Base-by-base conservation (phyloP, 2,329 filamentous ascomycete species). In the Tolypocladium album region DNA sequence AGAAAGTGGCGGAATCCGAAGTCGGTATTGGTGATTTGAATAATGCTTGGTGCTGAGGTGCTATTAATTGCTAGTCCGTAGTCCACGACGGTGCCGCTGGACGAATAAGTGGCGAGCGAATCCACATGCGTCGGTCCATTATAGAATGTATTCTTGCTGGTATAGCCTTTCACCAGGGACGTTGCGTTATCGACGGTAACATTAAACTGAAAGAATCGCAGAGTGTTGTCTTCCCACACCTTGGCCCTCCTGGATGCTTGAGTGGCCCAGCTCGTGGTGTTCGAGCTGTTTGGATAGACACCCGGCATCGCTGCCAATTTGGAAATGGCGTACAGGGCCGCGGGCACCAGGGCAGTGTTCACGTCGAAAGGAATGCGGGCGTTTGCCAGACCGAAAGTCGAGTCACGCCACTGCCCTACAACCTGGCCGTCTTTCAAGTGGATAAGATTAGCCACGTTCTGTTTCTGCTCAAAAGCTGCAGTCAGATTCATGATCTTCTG, bases 321-420 rank as follows among this genome's bases (percentile, higher is more conserved):
- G 2, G 80, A 78, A 43, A 88, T 85, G 2, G 83, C 78, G 13
- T 81, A 76, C 0, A 88, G 75, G 2, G 82, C 84, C 2, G 85
- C 84, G 0, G 86, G 85, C 0, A 81, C 82, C 0, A 88, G 74
- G 0, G 82, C 85, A 0, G 82, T 82, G 65, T 88, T 88, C 31
- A 88, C 84, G 62, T 87, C 80, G 66, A 84, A 88, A 0, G 85
- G 84, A n/a, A 86, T 82, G 0, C 81, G 77, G 2, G 83, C 85
- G 40, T 83, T 83, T 1, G 82, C 85, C 17, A 88, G 68, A 17
- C 86, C 84, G 57, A 80, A 81, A 1, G 73, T 77, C 20, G 80
- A 84, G 63, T 88, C 85, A 56, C 85, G 77, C 85, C 85, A 88
- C 67, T 88, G 73, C 0, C 85, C 86, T 0, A 86, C 82, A 0